Conservation (phyloP, 1,139 yeast species). For the Scheffersomyces insectosa region DNA sequence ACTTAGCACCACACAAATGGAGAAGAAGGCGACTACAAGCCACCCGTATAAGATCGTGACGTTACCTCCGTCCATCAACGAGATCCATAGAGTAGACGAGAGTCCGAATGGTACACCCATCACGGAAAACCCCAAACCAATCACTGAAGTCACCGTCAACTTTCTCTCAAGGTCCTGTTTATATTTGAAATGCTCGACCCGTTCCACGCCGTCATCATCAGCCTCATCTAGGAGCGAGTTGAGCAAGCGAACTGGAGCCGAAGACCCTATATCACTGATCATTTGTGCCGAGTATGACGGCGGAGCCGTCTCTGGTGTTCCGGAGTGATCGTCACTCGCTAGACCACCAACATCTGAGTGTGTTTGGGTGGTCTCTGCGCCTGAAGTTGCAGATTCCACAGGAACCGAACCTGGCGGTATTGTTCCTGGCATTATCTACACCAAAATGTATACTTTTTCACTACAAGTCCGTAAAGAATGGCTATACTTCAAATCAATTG, state of each 20-base stretch:
- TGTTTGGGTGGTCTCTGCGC: too few relatives aligned
- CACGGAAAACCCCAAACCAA: constrained; percentile 72
- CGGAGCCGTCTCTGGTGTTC: not conserved
- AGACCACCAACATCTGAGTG: too few relatives aligned
- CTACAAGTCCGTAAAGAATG: too few relatives aligned
- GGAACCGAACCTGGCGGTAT: too few relatives aligned
- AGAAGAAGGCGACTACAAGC: constrained; percentile 60
- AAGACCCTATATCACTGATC: not conserved
- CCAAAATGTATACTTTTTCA: too few relatives aligned
- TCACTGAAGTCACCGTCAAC: constrained; percentile 63
- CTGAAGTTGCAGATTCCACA: too few relatives aligned
- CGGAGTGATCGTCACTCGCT: not conserved
- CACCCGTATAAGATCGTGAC: constrained; percentile 73
- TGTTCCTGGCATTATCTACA: too few relatives aligned
- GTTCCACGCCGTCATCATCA: constrained; percentile 53
- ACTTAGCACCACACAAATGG: constrained; percentile 63
- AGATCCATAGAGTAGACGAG: constrained; percentile 68
- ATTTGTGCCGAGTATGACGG: not conserved
- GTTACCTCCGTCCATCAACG: constrained; percentile 71
- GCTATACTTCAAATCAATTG: too few relatives aligned
- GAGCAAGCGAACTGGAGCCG: not conserved
- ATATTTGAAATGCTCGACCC: constrained; percentile 68
- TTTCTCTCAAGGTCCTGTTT: constrained; percentile 69
- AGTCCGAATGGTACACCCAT: constrained; percentile 82
- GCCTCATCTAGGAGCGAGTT: constrained; percentile 17